Conservation (phyloP, 306 rosid genomes). For the Pachyrhizus erosus region DNA sequence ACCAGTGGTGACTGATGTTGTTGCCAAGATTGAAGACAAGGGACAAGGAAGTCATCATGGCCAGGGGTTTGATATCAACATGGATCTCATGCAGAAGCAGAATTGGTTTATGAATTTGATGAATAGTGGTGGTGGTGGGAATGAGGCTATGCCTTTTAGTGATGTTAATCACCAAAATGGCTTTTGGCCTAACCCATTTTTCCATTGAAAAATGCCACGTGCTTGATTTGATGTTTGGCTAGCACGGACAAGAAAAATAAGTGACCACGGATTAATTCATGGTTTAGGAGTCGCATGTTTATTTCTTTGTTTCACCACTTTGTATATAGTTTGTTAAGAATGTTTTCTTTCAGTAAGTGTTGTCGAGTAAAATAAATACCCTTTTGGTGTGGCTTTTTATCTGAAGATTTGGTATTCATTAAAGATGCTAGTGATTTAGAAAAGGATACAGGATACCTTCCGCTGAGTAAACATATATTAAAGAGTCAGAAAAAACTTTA, state of each 20-base stretch:
- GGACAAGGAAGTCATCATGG: slow-evolving; percentile 32
- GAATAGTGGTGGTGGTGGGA: slow-evolving; percentile 38
- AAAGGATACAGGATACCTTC: neutral
- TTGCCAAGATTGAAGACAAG: slow-evolving; percentile 38
- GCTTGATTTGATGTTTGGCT: slow-evolving; percentile 1
- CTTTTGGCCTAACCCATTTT: slow-evolving; percentile 49
- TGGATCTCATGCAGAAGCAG: slow-evolving; percentile 44
- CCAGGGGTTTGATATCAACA: slow-evolving; percentile 34
- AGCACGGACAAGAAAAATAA: slow-evolving; percentile 36
- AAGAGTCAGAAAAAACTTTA: neutral
- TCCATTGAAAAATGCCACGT: slow-evolving; percentile 34
- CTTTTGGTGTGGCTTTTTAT: neutral
- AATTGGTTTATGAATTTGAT: slow-evolving; percentile 51
- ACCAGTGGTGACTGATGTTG: slow-evolving; percentile 24
- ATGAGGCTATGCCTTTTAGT: slow-evolving; percentile 40
- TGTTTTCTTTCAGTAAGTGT: neutral
- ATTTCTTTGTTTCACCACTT: slow-evolving; percentile 1
- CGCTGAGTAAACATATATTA: neutral
- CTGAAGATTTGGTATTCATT: neutral
- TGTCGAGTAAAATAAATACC: slow-evolving; percentile 6
- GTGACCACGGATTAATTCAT: neutral
- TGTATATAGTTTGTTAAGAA: slow-evolving; percentile 7
- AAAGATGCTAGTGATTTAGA: neutral
- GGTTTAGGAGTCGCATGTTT: slow-evolving; percentile 18
- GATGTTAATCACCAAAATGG: slow-evolving; percentile 40